These are phyloP conservation scores for Saitozyma sp. DNA, from an alignment of 768 basidiomycete genomes.

Conservation along the genomic window DNA sequence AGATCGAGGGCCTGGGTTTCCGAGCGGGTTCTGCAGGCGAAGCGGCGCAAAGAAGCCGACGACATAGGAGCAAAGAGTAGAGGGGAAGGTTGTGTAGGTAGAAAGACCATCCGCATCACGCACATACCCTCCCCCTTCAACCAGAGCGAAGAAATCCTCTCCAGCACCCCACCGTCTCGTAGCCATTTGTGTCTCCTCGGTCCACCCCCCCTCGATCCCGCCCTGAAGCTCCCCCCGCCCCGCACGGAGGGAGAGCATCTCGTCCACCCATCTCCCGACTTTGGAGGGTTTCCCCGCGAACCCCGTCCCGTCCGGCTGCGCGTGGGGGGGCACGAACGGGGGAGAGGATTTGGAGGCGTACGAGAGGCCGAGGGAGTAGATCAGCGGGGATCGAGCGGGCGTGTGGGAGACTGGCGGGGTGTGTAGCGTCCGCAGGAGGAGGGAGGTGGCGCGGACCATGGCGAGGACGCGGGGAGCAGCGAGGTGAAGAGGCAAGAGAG, in stretches of 20 bases:
- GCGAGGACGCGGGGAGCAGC: neutral
- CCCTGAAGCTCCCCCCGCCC: constrained; percentile 40
- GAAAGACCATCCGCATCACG: constrained; percentile 8
- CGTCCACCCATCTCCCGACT: constrained; percentile 44
- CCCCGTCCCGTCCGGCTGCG: constrained; percentile 22
- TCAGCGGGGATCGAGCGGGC: constrained; percentile 12
- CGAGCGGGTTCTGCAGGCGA: neutral
- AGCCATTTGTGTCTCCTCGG: constrained; percentile 18
- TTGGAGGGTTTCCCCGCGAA: constrained; percentile 24
- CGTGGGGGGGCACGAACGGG: constrained; percentile 37
- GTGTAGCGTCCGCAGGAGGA: constrained; percentile 13
- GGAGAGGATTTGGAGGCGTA: constrained; percentile 51
- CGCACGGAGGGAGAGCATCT: constrained; percentile 37
- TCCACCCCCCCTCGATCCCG: constrained; percentile 35
- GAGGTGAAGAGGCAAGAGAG: too few species aligned
- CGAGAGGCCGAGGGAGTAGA: constrained; percentile 44
- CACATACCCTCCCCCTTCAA: constrained; percentile 33
- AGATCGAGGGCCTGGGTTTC: too few species aligned
- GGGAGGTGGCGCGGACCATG: constrained; percentile 16
- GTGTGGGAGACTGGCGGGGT: constrained; percentile 17
- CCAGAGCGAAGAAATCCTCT: constrained; percentile 50
- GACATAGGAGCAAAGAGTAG: neutral
- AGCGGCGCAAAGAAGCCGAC: too few species aligned
- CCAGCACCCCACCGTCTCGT: constrained; percentile 46
- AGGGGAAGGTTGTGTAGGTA: neutral